Percentiles rank a stretch among this genome's conserved stretches.
Evolutionary conservation across 2,329 filamentous ascomycete genomes (phyloP).

Genomic region (Pochonia chlamydosporia): DNA sequence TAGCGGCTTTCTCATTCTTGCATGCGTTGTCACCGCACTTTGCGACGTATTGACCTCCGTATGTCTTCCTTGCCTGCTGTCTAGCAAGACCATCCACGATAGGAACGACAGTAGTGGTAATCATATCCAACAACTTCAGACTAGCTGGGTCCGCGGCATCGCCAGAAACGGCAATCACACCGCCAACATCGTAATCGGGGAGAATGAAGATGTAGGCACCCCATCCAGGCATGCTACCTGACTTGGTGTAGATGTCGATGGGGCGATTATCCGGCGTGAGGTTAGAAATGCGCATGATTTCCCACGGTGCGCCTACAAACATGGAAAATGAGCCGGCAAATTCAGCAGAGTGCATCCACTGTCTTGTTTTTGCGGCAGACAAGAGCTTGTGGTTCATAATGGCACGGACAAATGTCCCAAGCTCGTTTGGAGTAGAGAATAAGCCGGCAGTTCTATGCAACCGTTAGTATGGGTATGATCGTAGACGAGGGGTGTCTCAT

Average conservation of each 20-base stretch:
- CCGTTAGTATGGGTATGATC: not conserved
- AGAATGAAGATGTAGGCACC: conserved; percentile 21
- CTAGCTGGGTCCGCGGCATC: too few relatives aligned
- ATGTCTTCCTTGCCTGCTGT: too few relatives aligned
- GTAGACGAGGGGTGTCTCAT: too few relatives aligned
- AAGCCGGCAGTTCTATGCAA: conserved; percentile 21
- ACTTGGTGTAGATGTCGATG: conserved; percentile 25
- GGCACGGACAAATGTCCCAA: conserved; percentile 18
- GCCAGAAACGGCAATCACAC: not conserved
- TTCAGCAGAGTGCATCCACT: not conserved
- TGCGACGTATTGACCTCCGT: too few relatives aligned
- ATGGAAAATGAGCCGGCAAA: conserved; percentile 14
- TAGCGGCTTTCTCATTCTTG: too few relatives aligned
- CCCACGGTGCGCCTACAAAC: conserved; percentile 28
- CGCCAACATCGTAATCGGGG: conserved; percentile 24
- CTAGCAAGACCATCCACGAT: too few relatives aligned
- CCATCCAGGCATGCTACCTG: conserved; percentile 23
- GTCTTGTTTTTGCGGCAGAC: not conserved
- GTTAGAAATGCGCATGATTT: conserved; percentile 24
- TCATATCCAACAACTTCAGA: too few relatives aligned
- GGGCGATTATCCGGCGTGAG: conserved; percentile 23
- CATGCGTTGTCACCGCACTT: too few relatives aligned
- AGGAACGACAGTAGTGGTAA: too few relatives aligned
- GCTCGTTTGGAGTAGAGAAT: conserved; percentile 22
- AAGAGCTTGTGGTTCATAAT: conserved; percentile 17